Base-by-base conservation (phyloP, 225 moss, liverwort and hornwort species). In the Marchantia paleacea region DNA sequence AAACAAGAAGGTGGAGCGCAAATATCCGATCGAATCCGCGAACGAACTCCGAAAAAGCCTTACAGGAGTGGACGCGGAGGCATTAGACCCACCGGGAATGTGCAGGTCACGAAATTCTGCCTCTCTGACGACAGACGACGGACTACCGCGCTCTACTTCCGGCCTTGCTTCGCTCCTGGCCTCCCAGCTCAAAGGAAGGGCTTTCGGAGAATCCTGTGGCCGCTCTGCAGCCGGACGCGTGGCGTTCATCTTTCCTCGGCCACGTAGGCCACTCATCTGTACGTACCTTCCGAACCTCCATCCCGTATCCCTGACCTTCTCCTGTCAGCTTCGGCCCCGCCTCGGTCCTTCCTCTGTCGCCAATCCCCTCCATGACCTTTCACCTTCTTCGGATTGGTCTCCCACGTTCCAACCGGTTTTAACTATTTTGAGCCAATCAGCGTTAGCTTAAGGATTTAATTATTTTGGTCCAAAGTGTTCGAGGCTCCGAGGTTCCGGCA, bases 141-240 rank as follows among this genome's bases (percentile, higher is more conserved):
- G 39, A 50, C 49, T 3, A 48, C 1, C 8, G 20, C 0, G 71
- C 47, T 0, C 47, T 71, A 18, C 22, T 6, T 30, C 29, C 39
- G 68, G 18, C 30, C 78, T 50, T 78, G 50, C 63, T 65, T 79
- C 55, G 22, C 55, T 70, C 79, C 70, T 71, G 30, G 69, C 79
- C 79, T 79, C 79, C 14, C 53, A 55, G 69, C 53, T 24, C 26
- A 60, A 65, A 54, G 73, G 73, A 26, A 73, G 24, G 50, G 60
- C 60, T 48, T 47, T 20, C 7, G n/a, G 69, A 79, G 69, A 79
- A 69, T 79, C 69, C 69, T 70, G 79, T 79, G 79, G 79, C 69
- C 52, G 25, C 47, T 69, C 69, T 1, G 18, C 16, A 14, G 55
- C 79, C 79, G 12, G 69, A 70, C 79, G 55, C 69, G 79, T 79